Evolutionary conservation across 805 yeast species (phyloP), one percentile per base, ranked within the genome.

Genomic region (Candida khao-thaluensis): DNA sequence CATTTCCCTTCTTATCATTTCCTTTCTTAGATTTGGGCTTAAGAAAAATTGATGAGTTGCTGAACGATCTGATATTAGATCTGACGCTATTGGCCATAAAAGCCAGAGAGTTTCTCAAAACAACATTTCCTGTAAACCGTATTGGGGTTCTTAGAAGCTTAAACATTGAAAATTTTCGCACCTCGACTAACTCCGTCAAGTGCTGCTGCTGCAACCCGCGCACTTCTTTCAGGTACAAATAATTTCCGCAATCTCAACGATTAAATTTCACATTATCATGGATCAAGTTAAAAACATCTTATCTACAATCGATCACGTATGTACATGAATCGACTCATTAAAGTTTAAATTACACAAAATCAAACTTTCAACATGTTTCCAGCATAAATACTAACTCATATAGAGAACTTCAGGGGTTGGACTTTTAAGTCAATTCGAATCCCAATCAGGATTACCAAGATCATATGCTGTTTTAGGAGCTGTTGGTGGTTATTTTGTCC

Each of bases 391-490:
- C 41, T 38, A 38, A 38, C 41, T 18, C 28, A 22, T 17, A 21
- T 44, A 65, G 71, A 44, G 54, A 44, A 64, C 71, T 32, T 31
- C 56, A 22, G 63, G 62, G 32, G 39, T 57, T 41, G 45, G 53
- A 17, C 47, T 57, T 17, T 66, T 69, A 46, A 52, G 49, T 36
- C 62, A 62, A 17, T 69, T 70, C 43, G 74, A 70, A 55, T 37
- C 49, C 24, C 66, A 64, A 38, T 63, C 74, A n/a, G 74, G 74
- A 1, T 64, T 69, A 51, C 97, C 98, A 60, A 84, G 90, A 74
- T 82, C 95, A 2, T 93, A 91, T 58, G 84, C 86, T 27, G 84
- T 82, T 15, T 62, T 84, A 40, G 91, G 81, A 17, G 72, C 74
- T 18, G 81, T 69, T 24, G 81, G 62, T 4, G 56, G 79, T 34